These are phyloP conservation scores for Monoraphidium neglectum DNA, from an alignment of 139 green algal genomes.

Conservation along the genomic window DNA sequence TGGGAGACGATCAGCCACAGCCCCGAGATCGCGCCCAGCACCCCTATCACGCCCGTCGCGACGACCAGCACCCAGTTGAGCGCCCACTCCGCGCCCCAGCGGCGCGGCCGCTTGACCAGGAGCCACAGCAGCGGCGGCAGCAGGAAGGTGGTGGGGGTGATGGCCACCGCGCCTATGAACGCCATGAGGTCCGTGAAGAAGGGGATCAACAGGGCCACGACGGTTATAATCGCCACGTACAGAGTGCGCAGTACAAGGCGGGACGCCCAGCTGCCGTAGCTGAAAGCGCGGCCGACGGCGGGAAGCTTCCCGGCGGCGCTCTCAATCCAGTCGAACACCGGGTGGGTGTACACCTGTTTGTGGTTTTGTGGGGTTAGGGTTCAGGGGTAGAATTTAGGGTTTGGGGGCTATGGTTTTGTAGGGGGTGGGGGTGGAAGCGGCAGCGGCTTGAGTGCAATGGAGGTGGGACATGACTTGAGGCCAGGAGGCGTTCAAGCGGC, in stretches of 20 bases:
- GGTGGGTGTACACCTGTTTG: conserved; percentile 50
- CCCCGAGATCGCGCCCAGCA: conserved; percentile 1
- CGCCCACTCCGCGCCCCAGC: conserved; percentile 6
- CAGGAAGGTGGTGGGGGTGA: conserved; percentile 38
- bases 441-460: too few species aligned
- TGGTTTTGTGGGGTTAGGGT: too few species aligned
- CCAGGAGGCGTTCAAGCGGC: too few species aligned
- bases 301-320: too few species aligned
- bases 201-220: conserved; percentile 38
- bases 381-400: too few species aligned
- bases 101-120: conserved; percentile 8
- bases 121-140: conserved; percentile 34
- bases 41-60: conserved; percentile 3
- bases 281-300: too few species aligned
- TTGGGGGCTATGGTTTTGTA: too few species aligned
- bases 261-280: too few species aligned
- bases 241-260: conserved; percentile 1
- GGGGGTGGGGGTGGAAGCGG: too few species aligned
- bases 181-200: conserved; percentile 40
- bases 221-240: conserved; percentile 34
- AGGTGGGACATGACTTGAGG: too few species aligned
- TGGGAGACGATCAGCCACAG: too few species aligned
- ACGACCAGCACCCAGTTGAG: conserved; percentile 23
- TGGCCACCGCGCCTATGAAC: conserved; percentile 28
- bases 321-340: conserved; percentile 40